Percentiles rank a stretch among this genome's conserved stretches.
Conservation (phyloP, 1,284 basidiomycete species). For the Exobasidium rhododendri region DNA sequence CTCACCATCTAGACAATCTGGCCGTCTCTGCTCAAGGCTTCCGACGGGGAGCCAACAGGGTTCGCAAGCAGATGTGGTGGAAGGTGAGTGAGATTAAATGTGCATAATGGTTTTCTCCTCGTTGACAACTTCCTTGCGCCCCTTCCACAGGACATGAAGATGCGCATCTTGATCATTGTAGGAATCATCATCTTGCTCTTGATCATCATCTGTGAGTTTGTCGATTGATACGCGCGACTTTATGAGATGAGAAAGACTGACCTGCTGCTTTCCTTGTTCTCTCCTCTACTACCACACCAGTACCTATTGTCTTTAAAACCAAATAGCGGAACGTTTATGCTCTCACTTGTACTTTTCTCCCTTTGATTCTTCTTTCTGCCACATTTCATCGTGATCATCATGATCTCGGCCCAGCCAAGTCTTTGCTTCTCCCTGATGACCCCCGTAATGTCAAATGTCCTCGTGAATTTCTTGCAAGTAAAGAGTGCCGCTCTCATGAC, state of each 20-base stretch:
- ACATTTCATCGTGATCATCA: no score
- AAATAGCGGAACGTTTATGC: no score
- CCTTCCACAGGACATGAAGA: constrained; percentile 14
- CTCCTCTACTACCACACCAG: not conserved
- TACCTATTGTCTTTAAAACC: not conserved
- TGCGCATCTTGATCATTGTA: constrained; percentile 30
- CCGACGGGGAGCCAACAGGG: constrained; percentile 91
- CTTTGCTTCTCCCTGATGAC: no score
- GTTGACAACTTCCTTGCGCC: not conserved
- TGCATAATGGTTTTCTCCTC: constrained; percentile 19
- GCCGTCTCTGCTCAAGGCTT: constrained; percentile 99
- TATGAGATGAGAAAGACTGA: not conserved
- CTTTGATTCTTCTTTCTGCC: no score
- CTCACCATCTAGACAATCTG: constrained; percentile 70
- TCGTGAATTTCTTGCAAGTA: no score
- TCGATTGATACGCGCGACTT: no score
- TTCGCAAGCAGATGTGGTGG: constrained; percentile 82
- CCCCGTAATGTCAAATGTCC: no score
- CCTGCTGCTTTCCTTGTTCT: no score
- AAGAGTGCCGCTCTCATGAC: no score
- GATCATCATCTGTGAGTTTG: constrained; percentile 51
- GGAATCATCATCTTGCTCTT: constrained; percentile 52
- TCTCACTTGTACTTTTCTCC: no score
- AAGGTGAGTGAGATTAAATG: constrained; percentile 25
- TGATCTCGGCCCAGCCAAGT: no score